Conservation (phyloP, 345 rosid genomes). For the Ricinus communis region DNA sequence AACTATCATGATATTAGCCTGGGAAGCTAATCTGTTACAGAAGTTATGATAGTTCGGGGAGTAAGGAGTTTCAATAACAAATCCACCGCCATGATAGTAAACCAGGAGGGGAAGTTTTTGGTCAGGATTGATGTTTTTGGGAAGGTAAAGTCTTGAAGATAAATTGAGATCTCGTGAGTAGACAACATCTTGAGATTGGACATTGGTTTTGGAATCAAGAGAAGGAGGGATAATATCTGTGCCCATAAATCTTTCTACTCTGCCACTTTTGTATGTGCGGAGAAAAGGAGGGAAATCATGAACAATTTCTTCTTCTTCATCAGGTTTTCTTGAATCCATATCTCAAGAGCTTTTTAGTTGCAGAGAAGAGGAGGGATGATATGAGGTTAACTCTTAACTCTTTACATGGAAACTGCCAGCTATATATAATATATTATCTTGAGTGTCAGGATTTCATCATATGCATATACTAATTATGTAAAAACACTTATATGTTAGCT, state of each 20-base stretch:
- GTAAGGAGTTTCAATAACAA: conserved; percentile 19
- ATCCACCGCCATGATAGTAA: conserved; percentile 28
- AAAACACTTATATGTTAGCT: too few relatives aligned
- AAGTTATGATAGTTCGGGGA: conserved; percentile 22
- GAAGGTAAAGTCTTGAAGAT: conserved; percentile 17
- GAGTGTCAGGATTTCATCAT: too few relatives aligned
- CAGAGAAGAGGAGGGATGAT: too few relatives aligned
- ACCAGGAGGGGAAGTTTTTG: conserved; percentile 23
- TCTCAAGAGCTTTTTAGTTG: too few relatives aligned
- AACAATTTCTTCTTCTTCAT: background rate
- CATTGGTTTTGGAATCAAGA: conserved; percentile 1
- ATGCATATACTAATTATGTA: too few relatives aligned
- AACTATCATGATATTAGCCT: conserved; percentile 21
- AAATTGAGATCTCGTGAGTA: conserved; percentile 7
- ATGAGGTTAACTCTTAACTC: too few relatives aligned
- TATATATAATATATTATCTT: too few relatives aligned
- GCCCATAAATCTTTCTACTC: conserved; percentile 17
- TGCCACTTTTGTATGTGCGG: conserved; percentile 12
- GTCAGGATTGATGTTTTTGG: background rate
- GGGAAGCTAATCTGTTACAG: conserved; percentile 12
- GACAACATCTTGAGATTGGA: conserved; percentile 10
- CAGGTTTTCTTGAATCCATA: background rate
- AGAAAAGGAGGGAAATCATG: conserved; percentile 3
- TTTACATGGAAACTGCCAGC: too few relatives aligned
- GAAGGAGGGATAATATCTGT: conserved; percentile 7